Base-by-base conservation (phyloP, 108 stramenopile genomes). In the Conticribra weissflogii region DNA sequence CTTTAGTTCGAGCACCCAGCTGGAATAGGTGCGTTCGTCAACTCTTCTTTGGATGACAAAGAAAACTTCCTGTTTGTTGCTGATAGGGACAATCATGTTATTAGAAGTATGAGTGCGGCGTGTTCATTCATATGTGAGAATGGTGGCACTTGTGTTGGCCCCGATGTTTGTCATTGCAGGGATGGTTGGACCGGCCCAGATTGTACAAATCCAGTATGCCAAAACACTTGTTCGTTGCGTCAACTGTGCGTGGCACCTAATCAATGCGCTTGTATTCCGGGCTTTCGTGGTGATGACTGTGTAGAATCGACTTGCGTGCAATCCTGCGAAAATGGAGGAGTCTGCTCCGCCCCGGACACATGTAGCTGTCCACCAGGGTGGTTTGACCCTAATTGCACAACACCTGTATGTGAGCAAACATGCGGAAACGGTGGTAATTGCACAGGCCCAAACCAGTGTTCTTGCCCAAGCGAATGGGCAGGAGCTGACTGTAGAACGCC, bases 391-490 rank as follows among this genome's bases (percentile, higher is more conserved):
- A 91, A 94, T 78, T 96, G 95, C 79, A 92, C 91, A 15, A 92
- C 89, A 18, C 95, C 95, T 3, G 91, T 96, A 3, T 96, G 95
- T 70, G 62, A 70, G 18, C 84, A 88, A 52, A 96, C 95, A n/a
- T 96, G 95, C 71, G 93, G 90, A 21, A 94, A 96, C 68, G 90
- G 93, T 8, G 95, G 92, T 18, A 91, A 94, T 73, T 96, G 95
- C 76, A 92, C 89, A 8, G 81, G 67, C 2, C 91, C 93, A 4
- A 77, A 91, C 34, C 54, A 54, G 22, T 96, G 95, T 63, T 44
- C 86, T 23, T 96, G 95, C 63, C 85, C 90, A 0, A 46, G 59
- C 19, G 81, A 86, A 21, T 96, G 89, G 89, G 68, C 68, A 5
- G 95, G 95, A 25, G 8, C 9, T 22, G 95, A 96, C 54, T 96